Percentiles rank a stretch among this genome's conserved stretches.
Evolutionary conservation across 2,329 filamentous ascomycete genomes (phyloP).

Genomic region (Colletotrichum nymphaeae): DNA sequence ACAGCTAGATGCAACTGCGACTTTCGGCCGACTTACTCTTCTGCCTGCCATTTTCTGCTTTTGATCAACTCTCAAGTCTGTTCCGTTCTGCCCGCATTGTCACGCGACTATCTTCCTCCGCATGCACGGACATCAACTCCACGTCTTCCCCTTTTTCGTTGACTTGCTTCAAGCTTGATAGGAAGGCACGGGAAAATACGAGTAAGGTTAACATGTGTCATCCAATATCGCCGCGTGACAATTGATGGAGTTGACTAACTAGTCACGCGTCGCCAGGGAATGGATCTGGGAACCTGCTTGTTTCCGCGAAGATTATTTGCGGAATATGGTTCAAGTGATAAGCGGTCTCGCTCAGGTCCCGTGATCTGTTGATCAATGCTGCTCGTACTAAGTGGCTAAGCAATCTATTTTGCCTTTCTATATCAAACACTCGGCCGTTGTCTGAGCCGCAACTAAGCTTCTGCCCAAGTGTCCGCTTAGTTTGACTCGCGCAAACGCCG

Average conservation of each 20-base stretch:
- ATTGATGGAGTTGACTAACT: neutral
- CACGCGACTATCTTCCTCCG: neutral
- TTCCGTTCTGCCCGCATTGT: neutral
- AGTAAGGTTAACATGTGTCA: neutral
- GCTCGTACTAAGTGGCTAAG: neutral
- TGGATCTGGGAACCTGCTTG: neutral
- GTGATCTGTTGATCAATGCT: conserved; percentile 1
- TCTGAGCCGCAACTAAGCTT: neutral
- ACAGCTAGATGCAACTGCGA: too few species aligned
- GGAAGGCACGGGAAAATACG: neutral
- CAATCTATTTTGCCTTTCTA: neutral
- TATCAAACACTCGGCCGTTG: neutral
- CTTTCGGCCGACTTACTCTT: too few species aligned
- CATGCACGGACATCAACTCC: neutral
- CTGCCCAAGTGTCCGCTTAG: neutral
- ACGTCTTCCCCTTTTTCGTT: neutral
- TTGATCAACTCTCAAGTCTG: neutral
- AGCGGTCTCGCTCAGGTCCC: neutral
- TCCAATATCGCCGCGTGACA: neutral
- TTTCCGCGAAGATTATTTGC: neutral
- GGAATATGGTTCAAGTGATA: neutral
- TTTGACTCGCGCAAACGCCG: neutral
- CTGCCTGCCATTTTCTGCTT: neutral
- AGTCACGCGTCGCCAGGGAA: neutral
- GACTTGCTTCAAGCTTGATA: neutral